phyloP scores from a whole-genome alignment of 202 grass and related monocot genomes.

The Brachypodium distachyon region DNA sequence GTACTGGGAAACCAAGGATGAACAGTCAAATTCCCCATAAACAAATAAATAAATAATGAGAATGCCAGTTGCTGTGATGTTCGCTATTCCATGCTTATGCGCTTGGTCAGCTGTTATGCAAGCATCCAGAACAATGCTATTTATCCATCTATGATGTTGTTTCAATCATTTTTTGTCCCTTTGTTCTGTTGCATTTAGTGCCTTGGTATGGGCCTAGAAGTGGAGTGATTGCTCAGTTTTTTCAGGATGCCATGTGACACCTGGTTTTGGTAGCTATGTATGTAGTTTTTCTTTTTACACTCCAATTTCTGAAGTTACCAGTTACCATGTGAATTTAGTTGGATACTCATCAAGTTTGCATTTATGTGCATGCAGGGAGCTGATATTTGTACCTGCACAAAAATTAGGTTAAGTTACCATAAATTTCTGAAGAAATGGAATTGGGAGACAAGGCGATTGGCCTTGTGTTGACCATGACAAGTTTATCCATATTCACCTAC shows the following conservation, averaged over 20 bases:
- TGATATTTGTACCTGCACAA: background rate
- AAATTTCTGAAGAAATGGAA: slow-evolving; percentile 43
- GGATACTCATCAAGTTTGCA: background rate
- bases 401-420: background rate
- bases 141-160: background rate
- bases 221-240: background rate
- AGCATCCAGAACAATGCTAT: background rate
- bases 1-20: too few species aligned
- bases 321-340: background rate
- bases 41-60: too few species aligned
- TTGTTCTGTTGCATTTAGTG: background rate
- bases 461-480: slow-evolving; percentile 62
- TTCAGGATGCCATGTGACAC: background rate
- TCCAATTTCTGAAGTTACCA: background rate
- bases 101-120: background rate
- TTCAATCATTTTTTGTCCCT: background rate
- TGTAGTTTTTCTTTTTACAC: background rate
- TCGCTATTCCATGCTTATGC: background rate
- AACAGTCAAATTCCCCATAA: too few species aligned
- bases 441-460: slow-evolving; percentile 63
- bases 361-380: background rate
- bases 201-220: background rate
- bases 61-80: background rate
- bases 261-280: background rate
- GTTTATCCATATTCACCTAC: slow-evolving; percentile 78